Conservation (phyloP, 23 red algal genomes). For the Chondrus crispus region DNA sequence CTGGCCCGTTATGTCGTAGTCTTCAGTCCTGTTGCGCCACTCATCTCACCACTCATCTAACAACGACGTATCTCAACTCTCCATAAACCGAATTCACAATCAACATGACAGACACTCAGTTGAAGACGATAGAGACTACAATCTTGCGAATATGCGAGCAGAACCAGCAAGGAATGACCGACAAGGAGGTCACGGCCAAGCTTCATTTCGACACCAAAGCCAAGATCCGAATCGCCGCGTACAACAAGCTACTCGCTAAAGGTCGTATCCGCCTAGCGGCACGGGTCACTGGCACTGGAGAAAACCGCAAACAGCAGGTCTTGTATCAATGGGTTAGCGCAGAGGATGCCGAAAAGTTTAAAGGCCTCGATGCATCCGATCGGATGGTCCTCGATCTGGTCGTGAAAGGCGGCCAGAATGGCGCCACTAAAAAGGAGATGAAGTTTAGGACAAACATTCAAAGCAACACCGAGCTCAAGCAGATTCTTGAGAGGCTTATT, state of each 20-base stretch:
- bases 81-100: too few relatives aligned
- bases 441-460: conserved; percentile 62
- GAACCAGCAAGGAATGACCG: conserved; percentile 36
- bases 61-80: too few relatives aligned
- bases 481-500: conserved; percentile 47
- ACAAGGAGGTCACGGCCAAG: conserved; percentile 28
- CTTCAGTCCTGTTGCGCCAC: too few relatives aligned
- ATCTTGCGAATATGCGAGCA: too few relatives aligned
- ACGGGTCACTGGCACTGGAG: neutral
- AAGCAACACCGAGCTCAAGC: conserved; percentile 53
- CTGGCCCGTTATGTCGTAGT: too few relatives aligned
- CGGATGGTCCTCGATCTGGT: conserved; percentile 53
- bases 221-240: conserved; percentile 9
- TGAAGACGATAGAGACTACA: too few relatives aligned
- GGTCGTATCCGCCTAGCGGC: conserved; percentile 13
- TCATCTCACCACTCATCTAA: too few relatives aligned
- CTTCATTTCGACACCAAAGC: conserved; percentile 28
- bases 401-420: conserved; percentile 12
- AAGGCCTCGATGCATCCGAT: conserved; percentile 46
- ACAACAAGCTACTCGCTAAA: conserved; percentile 38
- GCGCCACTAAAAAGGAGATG: conserved; percentile 39
- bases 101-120: too few relatives aligned
- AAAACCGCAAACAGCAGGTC: neutral
- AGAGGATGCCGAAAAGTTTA: conserved; percentile 53
- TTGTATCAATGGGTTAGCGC: conserved; percentile 50